Conservation (phyloP, 768 basidiomycete species). For the Omphalotus guepiniiformis region DNA sequence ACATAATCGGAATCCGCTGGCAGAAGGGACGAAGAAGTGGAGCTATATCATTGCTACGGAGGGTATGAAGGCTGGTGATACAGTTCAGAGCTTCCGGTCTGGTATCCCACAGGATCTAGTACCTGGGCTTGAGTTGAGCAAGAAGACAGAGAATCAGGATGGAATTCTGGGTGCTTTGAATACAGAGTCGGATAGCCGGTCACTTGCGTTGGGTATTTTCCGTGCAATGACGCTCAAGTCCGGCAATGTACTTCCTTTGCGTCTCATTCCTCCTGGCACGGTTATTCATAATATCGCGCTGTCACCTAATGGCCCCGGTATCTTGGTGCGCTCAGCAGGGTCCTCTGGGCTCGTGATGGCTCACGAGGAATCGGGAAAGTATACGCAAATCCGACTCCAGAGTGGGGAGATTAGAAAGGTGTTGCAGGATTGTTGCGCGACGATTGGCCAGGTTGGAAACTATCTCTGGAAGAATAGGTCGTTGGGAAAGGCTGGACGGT, state of each 20-base stretch:
- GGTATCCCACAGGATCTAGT: slow-evolving; percentile 79
- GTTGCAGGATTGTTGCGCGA: slow-evolving; percentile 76
- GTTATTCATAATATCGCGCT: slow-evolving; percentile 85
- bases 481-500: slow-evolving; percentile 89
- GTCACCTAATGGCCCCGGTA: slow-evolving; percentile 66
- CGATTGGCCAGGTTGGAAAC: slow-evolving; percentile 91
- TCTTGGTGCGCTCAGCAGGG: slow-evolving; percentile 89
- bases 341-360: slow-evolving; percentile 77
- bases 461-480: slow-evolving; percentile 79
- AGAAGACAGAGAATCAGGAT: slow-evolving; percentile 8
- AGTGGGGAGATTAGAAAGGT: slow-evolving; percentile 92
- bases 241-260: slow-evolving; percentile 90
- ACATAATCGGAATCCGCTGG: slow-evolving; percentile 45
- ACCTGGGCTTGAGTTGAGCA: slow-evolving; percentile 39
- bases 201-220: slow-evolving; percentile 79
- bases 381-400: slow-evolving; percentile 80
- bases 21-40: slow-evolving; percentile 58
- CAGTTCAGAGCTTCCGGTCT: slow-evolving; percentile 78
- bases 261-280: slow-evolving; percentile 89
- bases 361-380: slow-evolving; percentile 67
- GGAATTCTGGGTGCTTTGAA: slow-evolving; percentile 11
- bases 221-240: slow-evolving; percentile 80
- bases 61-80: slow-evolving; percentile 82
- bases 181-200: slow-evolving; percentile 25
- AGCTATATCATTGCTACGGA: slow-evolving; percentile 93